phyloP scores from a whole-genome alignment of 805 yeast species.

The Candida cerambycidarum region DNA sequence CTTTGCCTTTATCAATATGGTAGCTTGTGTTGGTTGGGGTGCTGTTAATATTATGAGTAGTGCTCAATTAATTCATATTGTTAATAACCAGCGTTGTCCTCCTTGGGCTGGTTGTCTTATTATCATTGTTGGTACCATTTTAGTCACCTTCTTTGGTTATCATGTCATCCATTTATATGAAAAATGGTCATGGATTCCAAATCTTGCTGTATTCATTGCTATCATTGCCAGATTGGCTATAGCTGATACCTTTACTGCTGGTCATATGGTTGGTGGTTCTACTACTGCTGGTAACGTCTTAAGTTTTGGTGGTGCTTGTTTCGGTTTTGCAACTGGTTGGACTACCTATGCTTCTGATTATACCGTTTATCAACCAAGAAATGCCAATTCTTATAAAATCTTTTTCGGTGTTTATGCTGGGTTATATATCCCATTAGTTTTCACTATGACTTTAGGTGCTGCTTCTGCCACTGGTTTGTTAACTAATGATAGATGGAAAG shows the following conservation, averaged over 20 bases:
- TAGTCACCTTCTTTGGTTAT: conserved; percentile 84
- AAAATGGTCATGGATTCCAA: conserved; percentile 88
- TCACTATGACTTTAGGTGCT: conserved; percentile 80
- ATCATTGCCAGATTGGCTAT: conserved; percentile 74
- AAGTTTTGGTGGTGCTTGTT: conserved; percentile 79
- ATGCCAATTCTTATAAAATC: conserved; percentile 56
- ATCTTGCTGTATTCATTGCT: conserved; percentile 66
- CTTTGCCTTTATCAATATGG: conserved; percentile 70
- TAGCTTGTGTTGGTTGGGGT: conserved; percentile 95
- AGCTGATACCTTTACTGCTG: conserved; percentile 58
- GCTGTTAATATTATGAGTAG: conserved; percentile 89
- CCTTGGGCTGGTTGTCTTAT: conserved; percentile 90
- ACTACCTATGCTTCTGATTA: conserved; percentile 90
- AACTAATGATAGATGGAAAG: conserved; percentile 32
- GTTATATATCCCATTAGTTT: conserved; percentile 63
- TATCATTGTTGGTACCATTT: conserved; percentile 62
- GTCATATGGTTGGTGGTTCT: conserved; percentile 47
- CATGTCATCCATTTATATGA: conserved; percentile 78
- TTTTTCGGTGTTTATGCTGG: conserved; percentile 67
- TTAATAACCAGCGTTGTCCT: conserved; percentile 67
- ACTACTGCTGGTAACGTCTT: conserved; percentile 74
- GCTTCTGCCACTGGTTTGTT: conserved; percentile 70
- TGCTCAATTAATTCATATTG: conserved; percentile 77
- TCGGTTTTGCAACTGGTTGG: conserved; percentile 95
- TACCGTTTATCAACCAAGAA: conserved; percentile 79